These are phyloP conservation scores for Plasmodium sp. DNA, from an alignment of 169 alveolate species.

Conservation along the genomic window DNA sequence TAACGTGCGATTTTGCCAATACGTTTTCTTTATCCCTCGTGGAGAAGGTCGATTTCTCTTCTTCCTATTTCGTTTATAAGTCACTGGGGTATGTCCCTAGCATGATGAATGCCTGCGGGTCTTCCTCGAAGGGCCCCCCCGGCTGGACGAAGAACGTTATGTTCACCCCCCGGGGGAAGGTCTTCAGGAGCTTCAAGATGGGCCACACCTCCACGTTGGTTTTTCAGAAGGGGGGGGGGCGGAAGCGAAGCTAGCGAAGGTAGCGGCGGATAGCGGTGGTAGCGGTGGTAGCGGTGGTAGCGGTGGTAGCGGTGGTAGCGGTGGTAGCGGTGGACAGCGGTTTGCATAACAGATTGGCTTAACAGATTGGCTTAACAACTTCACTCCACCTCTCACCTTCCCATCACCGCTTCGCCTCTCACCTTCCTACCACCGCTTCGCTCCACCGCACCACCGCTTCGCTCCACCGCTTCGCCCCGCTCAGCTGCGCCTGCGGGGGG, in stretches of 20 bases:
- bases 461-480: neutral
- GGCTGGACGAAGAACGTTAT: constrained; percentile 15
- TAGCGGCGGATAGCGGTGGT: neutral
- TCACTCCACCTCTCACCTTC: too few species aligned
- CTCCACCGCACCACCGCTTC: neutral
- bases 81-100: constrained; percentile 24
- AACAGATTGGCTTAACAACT: neutral
- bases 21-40: neutral
- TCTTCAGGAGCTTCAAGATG: constrained; percentile 54
- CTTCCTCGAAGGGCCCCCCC: neutral
- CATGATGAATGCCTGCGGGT: neutral
- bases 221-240: constrained; percentile 1
- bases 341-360: neutral
- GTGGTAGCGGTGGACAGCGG: neutral
- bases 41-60: constrained; percentile 15
- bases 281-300: neutral
- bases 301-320: neutral
- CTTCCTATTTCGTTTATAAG: constrained; percentile 23
- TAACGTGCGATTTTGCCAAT: constrained; percentile 21
- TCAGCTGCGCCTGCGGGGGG: neutral
- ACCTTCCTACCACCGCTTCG: too few species aligned
- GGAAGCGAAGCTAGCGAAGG: neutral
- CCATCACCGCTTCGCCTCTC: too few species aligned
- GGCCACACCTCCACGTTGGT: constrained; percentile 42
- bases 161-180: constrained; percentile 32